Base-by-base conservation (phyloP, 257 asterid species). In the Salvia splendens region DNA sequence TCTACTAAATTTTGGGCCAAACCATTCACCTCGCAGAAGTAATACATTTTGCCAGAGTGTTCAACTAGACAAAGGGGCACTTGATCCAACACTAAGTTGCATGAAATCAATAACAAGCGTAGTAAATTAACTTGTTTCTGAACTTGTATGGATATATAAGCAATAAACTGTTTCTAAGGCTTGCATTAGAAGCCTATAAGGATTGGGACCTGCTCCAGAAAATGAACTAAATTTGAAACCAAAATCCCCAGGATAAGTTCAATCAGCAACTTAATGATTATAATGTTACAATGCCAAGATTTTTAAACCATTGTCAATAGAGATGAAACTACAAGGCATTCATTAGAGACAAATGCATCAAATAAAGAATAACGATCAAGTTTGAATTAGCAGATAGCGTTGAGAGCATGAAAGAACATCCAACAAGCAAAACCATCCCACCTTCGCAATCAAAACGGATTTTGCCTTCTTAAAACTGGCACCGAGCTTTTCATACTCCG, bases 381-480 rank as follows among this genome's bases (percentile, higher is more conserved):
- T 12, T 3, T 17, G 53, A 40, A 51, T 10, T 33, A 35, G 47
- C 69, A 74, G 41, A 16, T 33, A 16, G 6, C 9, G 40, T 6
- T 16, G 33, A 45, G 6, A 64, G 40, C 35, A 32, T 20, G n/a
- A 56, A 20, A 48, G 48, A 46, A 45, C 57, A 59, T 36, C 30
- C 53, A 9, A 4, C 35, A 50, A 55, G 64, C 9, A 64, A 55
- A 74, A 45, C 28, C 43, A n/a, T 48, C 84, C 60, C 69, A 91
- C 99, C 99, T 94, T 94, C 64, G 78, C 99, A 15, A 94, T 91
- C 84, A 88, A 71, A 69, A 91, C 83, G 38, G 97, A 88, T 75
- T 91, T 94, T 0, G 96, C 86, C 79, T 91, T 94, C 96, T 79
- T 94, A 78, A 94, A 94, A 77, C 90, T 91, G 1, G 89, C 89